Base-by-base conservation (phyloP, 495 filamentous ascomycete species). In the Tuber calosporum region DNA sequence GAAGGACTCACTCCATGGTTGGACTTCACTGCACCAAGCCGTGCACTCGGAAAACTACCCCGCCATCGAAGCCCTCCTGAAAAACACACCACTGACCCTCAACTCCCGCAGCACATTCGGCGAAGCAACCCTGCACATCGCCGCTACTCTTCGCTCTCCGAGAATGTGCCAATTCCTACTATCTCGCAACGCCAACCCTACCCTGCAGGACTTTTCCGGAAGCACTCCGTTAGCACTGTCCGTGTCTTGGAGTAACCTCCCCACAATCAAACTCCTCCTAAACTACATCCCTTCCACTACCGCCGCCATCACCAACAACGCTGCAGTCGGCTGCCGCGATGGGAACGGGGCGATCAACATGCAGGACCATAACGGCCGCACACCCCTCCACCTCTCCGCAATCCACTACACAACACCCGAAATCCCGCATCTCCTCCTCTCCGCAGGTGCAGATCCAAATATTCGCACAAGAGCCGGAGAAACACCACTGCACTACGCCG, bases 401-500 rank as follows among this genome's bases (percentile, higher is more conserved):
- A 62, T 75, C 19, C 67, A 75, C 43, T 62, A 62, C 53, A 62
- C 53, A 62, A 62, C 42, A 43, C 53, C 53, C 22, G 66, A 69
- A 40, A 62, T 75, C 30, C 39, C 66, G 5, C 48, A 15, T 17
- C 26, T 75, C 26, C 66, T 75, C 20, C 71, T 68, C 20, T 71
- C 72, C 48, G 48, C 38, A 41, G 71, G 71, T 8, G 72, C 72
- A 5, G 6, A 26, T 17, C 30, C 26, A 4, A 6, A 39, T 30
- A 34, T 70, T 30, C 22, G 2, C 19, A 43, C 66, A 13, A 5
- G 19, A 5, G 66, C 66, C 1, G 19, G 22, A 9, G 72, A 69
- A 30, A 70, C 72, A 4, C 62, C 41, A 6, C 40, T 73, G 26
- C 72, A 73, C 66, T 67, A 73, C 36, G 72, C 72, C 26, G 72